Percentiles rank a stretch among this genome's conserved stretches.
Evolutionary conservation across 2,329 filamentous ascomycete species (phyloP).

Genomic region (Pseudogymnoascus verrucosus): DNA sequence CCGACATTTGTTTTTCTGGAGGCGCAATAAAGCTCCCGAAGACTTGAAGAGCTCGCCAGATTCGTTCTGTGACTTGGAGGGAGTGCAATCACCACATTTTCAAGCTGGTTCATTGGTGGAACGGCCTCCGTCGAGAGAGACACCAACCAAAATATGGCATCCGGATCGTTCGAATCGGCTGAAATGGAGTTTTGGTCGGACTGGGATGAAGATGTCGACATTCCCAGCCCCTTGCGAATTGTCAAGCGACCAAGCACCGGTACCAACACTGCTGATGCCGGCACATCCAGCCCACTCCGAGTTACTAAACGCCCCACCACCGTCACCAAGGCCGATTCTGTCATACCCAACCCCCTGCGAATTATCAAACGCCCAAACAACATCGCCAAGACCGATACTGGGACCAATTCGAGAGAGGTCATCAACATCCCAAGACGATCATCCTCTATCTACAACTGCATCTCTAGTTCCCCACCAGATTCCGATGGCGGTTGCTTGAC

Average conservation of each 20-base stretch:
- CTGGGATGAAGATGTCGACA: background rate
- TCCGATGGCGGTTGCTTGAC: background rate
- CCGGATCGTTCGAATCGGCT: conserved; percentile 23
- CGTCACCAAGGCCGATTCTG: background rate
- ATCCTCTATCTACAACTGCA: background rate
- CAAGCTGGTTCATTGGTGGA: conserved; percentile 22
- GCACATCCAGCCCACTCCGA: background rate
- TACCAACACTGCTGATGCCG: background rate
- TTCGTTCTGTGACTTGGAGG: conserved; percentile 31
- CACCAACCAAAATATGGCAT: conserved; percentile 29
- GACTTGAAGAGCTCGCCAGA: conserved; percentile 31
- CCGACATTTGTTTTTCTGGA: conserved; percentile 13
- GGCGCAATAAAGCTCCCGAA: conserved; percentile 20
- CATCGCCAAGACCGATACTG: background rate
- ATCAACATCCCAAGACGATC: conserved; percentile 5
- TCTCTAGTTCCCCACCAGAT: background rate
- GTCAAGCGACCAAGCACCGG: background rate
- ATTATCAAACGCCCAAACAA: background rate
- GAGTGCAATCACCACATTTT: conserved; percentile 25
- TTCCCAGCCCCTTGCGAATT: conserved; percentile 8
- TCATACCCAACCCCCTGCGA: background rate
- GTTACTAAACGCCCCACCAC: background rate
- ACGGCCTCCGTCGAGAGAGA: conserved; percentile 11
- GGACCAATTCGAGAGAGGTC: background rate
- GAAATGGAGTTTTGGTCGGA: conserved; percentile 25